Percentiles rank a stretch among this genome's conserved stretches.
These are phyloP conservation scores for Apiospora kogelbergensis DNA, from an alignment of 2,329 filamentous ascomycete species.

Conservation along the genomic window DNA sequence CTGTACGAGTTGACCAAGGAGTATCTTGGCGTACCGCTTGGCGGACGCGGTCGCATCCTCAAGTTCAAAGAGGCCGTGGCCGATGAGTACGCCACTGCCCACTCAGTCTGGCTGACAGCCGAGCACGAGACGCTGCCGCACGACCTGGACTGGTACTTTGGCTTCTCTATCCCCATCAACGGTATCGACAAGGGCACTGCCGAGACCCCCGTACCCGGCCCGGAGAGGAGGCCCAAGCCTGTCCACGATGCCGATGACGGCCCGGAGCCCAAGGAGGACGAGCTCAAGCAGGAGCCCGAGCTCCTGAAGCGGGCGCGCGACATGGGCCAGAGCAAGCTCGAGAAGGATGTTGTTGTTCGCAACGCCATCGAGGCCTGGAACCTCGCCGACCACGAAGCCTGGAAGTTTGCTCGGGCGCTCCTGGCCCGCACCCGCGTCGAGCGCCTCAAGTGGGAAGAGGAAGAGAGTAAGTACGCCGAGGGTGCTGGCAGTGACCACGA, in stretches of 20 bases:
- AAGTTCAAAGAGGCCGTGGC: constrained; percentile 82
- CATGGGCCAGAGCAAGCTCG: constrained; percentile 41
- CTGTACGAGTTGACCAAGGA: constrained; percentile 69
- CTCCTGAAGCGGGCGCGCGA: constrained; percentile 57
- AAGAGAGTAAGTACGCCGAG: constrained; percentile 64
- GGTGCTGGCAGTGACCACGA: constrained; percentile 55
- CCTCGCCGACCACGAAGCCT: constrained; percentile 73
- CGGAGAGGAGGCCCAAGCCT: constrained; percentile 55
- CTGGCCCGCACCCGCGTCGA: constrained; percentile 63
- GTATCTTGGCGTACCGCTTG: constrained; percentile 62
- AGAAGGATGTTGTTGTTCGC: constrained; percentile 46
- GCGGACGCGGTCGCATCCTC: constrained; percentile 65
- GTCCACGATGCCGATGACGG: constrained; percentile 48
- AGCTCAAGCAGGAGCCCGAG: constrained; percentile 53
- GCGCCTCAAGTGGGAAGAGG: constrained; percentile 67
- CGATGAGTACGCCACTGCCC: constrained; percentile 59
- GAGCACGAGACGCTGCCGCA: constrained; percentile 55
- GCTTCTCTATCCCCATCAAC: constrained; percentile 72
- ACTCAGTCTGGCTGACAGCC: constrained; percentile 81
- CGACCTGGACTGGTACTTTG: constrained; percentile 88
- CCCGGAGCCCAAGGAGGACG: constrained; percentile 50
- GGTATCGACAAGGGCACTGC: constrained; percentile 53
- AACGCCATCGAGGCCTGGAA: constrained; percentile 65
- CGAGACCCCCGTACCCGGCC: constrained; percentile 56
- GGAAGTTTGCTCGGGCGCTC: constrained; percentile 72